A percentile compares a stretch with the other conserved stretches of the same genome.
Evolutionary conservation across 139 green algal genomes (phyloP).

Genomic region (Tetraselmis striata): DNA sequence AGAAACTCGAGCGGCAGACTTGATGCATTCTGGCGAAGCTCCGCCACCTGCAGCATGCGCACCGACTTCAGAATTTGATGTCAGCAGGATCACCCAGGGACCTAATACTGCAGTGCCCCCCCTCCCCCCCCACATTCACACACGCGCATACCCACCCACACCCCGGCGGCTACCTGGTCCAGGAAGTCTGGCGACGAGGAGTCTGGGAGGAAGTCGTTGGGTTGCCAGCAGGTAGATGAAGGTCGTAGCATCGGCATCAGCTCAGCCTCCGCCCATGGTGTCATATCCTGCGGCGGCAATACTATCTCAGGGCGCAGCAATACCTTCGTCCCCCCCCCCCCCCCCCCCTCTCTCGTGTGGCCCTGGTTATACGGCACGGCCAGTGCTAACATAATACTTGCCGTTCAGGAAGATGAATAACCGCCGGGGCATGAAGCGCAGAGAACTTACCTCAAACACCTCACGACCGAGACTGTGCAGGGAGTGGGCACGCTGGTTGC

Average conservation of each 20-base stretch:
- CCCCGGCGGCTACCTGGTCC: constrained; percentile 23
- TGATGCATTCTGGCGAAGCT: constrained; percentile 29
- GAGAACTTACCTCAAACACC: not conserved
- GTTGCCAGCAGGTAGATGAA: constrained; percentile 35
- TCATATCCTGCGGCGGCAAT: constrained; percentile 14
- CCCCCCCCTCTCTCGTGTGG: no score
- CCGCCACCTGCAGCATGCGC: constrained; percentile 12
- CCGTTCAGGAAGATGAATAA: no score
- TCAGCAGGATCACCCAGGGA: no score
- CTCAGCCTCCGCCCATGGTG: not conserved
- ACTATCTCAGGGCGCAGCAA: no score
- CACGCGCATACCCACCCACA: no score
- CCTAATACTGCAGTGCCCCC: no score
- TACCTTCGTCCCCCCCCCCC: no score
- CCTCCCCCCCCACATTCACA: no score
- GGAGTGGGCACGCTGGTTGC: not conserved
- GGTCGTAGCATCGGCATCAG: not conserved
- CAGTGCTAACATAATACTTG: no score
- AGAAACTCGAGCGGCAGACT: constrained; percentile 45
- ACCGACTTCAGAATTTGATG: no score
- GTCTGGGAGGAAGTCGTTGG: constrained; percentile 46
- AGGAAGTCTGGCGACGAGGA: constrained; percentile 33
- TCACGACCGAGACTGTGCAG: not conserved
- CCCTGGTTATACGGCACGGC: not conserved
- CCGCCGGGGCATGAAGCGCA: no score